A percentile compares a stretch with the other conserved stretches of the same genome.
phyloP scores from a whole-genome alignment of 2,329 filamentous ascomycete species.

The Aulographum hederae region DNA sequence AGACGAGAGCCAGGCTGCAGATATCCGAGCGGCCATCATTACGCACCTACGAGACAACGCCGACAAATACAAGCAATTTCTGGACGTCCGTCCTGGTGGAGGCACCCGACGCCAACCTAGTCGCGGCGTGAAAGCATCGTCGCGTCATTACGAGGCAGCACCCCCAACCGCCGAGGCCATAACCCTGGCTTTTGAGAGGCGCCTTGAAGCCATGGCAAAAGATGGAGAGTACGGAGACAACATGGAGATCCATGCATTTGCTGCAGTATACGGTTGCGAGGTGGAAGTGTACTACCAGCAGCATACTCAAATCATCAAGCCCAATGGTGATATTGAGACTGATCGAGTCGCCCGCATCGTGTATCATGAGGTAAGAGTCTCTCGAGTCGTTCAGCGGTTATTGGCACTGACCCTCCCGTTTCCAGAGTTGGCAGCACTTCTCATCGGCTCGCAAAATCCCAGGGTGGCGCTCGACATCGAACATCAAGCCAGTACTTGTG shows the following conservation, averaged over 20 bases:
- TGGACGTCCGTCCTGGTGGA: slow-evolving; percentile 33
- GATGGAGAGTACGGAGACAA: slow-evolving; percentile 47
- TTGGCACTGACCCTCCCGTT: no score
- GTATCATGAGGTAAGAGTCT: slow-evolving; percentile 10
- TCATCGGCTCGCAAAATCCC: no score
- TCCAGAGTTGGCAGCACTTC: no score
- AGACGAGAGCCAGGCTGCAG: slow-evolving; percentile 34
- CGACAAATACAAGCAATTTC: slow-evolving; percentile 46
- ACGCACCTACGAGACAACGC: slow-evolving; percentile 42
- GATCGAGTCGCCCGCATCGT: no score
- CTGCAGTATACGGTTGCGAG: slow-evolving; percentile 39
- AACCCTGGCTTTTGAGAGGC: slow-evolving; percentile 32
- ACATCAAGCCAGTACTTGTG: no score
- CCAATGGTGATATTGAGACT: slow-evolving; percentile 17
- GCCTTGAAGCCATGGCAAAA: slow-evolving; percentile 40
- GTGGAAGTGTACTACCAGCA: slow-evolving; percentile 43
- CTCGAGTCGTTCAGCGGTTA: no score
- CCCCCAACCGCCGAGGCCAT: slow-evolving; percentile 34
- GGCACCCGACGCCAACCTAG: slow-evolving; percentile 39
- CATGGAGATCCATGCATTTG: slow-evolving; percentile 49
- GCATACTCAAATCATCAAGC: slow-evolving; percentile 30
- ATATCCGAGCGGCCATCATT: slow-evolving; percentile 41
- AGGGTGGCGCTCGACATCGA: no score
- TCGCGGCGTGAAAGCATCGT: slow-evolving; percentile 31
- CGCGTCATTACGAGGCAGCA: slow-evolving; percentile 25